These are phyloP conservation scores for Pythium dissimile DNA, from an alignment of 352 stramenopile genomes.

Conservation along the genomic window DNA sequence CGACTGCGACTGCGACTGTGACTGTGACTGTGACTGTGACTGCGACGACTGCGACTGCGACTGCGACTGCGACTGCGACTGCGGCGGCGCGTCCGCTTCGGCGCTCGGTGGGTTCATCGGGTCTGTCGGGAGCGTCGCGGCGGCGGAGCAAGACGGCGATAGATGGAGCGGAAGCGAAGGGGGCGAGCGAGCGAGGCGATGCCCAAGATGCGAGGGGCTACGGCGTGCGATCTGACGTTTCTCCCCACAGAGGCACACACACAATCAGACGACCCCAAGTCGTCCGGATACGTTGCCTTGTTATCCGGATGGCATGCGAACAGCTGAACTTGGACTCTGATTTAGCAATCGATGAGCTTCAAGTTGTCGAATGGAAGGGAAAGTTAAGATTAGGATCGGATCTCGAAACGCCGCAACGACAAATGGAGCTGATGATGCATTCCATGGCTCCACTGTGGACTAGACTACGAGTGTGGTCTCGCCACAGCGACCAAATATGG, in stretches of 20 bases:
- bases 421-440: neutral
- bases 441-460: neutral
- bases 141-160: no score
- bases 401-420: conserved; percentile 19
- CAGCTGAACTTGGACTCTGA: conserved; percentile 16
- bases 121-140: neutral
- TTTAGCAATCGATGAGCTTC: neutral
- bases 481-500: neutral
- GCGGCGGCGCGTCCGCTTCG: neutral
- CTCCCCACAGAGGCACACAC: conserved; percentile 9
- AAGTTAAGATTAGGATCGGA: conserved; percentile 19
- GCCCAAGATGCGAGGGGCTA: conserved; percentile 7
- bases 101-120: neutral
- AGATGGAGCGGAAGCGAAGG: neutral
- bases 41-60: conserved; percentile 1
- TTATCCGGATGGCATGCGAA: conserved; percentile 18
- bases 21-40: conserved; percentile 1
- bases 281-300: conserved; percentile 11
- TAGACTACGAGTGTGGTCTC: no score
- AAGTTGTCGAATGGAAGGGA: conserved; percentile 16
- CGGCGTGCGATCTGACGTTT: conserved; percentile 26
- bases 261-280: conserved; percentile 2
- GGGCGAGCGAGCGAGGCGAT: neutral
- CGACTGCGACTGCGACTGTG: neutral
- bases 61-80: neutral